Percentiles rank a stretch among this genome's conserved stretches.
phyloP scores from a whole-genome alignment of 495 filamentous ascomycete species.

The Amniculicola lignicola region DNA sequence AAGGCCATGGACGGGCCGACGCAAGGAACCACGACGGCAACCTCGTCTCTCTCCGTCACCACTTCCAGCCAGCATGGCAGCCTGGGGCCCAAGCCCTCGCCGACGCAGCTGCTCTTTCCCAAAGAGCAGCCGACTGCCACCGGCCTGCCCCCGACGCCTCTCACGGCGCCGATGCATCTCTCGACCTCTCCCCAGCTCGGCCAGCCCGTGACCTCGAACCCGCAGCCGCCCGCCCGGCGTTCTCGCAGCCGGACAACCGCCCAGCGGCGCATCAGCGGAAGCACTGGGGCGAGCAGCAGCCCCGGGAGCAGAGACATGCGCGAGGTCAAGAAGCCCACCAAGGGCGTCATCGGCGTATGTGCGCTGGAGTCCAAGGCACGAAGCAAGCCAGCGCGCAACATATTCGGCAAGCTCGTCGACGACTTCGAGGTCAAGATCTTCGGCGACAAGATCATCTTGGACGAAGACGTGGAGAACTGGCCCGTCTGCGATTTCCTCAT shows the following conservation, averaged over 20 bases:
- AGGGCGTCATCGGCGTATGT: slow-evolving; percentile 83
- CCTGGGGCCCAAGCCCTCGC: slow-evolving; percentile 36
- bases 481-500: slow-evolving; percentile 84
- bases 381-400: slow-evolving; percentile 93
- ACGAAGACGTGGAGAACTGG: slow-evolving; percentile 72
- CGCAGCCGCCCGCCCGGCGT: slow-evolving; percentile 12
- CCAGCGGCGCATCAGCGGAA: slow-evolving; percentile 70
- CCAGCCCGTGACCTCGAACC: slow-evolving; percentile 2
- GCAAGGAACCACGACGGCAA: slow-evolving; percentile 46
- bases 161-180: slow-evolving; percentile 46
- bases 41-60: slow-evolving; percentile 55
- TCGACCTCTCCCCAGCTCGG: slow-evolving; percentile 25
- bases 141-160: slow-evolving; percentile 41
- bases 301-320: slow-evolving; percentile 56
- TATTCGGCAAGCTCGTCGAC: slow-evolving; percentile 84
- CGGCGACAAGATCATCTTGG: slow-evolving; percentile 95
- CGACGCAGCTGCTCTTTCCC: slow-evolving; percentile 35
- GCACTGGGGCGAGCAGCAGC: slow-evolving; percentile 71
- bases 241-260: slow-evolving; percentile 71
- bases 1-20: slow-evolving; percentile 22
- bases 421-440: slow-evolving; percentile 97
- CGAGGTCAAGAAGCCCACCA: slow-evolving; percentile 39
- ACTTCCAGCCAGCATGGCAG: slow-evolving; percentile 45
- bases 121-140: slow-evolving; percentile 41
- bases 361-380: slow-evolving; percentile 93